A percentile compares a stretch with the other conserved stretches of the same genome.
Evolutionary conservation across 2,329 filamentous ascomycete species (phyloP).

Genomic region (Trichoderma sp.): DNA sequence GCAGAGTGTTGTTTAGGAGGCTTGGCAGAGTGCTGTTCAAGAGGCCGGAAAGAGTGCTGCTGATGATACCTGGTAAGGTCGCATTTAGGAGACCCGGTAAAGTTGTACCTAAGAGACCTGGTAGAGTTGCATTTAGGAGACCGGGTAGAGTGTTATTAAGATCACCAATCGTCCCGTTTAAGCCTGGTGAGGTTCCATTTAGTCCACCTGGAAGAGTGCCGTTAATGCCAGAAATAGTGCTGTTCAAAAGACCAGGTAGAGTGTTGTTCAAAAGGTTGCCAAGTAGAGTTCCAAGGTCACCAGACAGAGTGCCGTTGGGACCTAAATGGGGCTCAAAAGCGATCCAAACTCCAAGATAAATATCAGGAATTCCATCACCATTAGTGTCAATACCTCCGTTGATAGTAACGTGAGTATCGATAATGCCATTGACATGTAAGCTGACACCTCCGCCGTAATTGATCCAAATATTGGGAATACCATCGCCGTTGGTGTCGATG

Average conservation of each 20-base stretch:
- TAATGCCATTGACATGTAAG: background rate
- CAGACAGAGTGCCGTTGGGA: background rate
- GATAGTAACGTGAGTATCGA: background rate
- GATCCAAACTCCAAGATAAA: background rate
- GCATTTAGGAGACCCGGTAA: background rate
- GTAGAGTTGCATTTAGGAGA: too few species aligned
- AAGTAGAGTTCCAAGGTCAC: too few species aligned
- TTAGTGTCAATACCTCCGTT: background rate
- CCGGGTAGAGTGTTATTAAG: too few species aligned
- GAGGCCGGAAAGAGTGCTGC: too few species aligned
- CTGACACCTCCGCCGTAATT: background rate
- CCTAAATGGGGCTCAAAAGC: background rate
- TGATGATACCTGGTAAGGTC: too few species aligned
- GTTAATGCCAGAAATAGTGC: background rate
- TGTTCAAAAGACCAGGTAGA: background rate
- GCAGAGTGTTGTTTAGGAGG: background rate
- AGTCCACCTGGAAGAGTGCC: too few species aligned
- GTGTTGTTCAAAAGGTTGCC: background rate
- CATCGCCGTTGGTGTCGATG: background rate
- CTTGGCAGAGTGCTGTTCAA: too few species aligned
- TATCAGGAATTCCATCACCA: conserved; percentile 11
- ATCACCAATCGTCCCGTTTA: too few species aligned
- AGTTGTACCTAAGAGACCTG: background rate
- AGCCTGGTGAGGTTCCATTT: too few species aligned
- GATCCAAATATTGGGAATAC: background rate